These are phyloP conservation scores for Naematelia aurantialba DNA, from an alignment of 768 basidiomycete genomes.

Conservation along the genomic window DNA sequence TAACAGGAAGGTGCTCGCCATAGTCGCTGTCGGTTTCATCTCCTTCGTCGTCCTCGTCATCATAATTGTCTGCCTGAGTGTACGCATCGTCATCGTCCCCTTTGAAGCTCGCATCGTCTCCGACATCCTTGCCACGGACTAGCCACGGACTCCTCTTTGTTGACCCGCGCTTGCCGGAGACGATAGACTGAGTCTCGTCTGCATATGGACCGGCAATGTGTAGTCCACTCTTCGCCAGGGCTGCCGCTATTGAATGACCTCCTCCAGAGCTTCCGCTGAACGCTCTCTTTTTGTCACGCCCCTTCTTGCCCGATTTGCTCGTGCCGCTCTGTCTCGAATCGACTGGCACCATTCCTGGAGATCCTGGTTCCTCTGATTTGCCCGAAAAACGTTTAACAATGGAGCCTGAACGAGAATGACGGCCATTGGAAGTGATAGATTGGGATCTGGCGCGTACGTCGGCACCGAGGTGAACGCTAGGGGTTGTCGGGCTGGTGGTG, in stretches of 20 bases:
- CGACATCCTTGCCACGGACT: conserved; percentile 1
- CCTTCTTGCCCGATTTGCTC: conserved; percentile 12
- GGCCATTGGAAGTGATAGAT: conserved; percentile 14
- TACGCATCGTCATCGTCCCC: conserved; percentile 12
- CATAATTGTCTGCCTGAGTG: conserved; percentile 29
- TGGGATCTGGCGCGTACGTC: conserved; percentile 9
- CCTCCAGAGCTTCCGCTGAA: conserved; percentile 12
- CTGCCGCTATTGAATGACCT: conserved; percentile 28
- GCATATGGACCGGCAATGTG: conserved; percentile 15
- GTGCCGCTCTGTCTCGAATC: conserved; percentile 2
- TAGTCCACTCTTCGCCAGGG: conserved; percentile 29
- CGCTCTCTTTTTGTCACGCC: conserved; percentile 4
- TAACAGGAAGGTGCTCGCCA: conserved; percentile 76
- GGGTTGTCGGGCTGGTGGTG: background rate
- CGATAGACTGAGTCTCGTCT: conserved; percentile 14
- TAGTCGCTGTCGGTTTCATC: conserved; percentile 55
- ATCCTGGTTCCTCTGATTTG: conserved; percentile 6
- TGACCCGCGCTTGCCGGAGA: conserved; percentile 4
- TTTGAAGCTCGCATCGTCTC: conserved; percentile 17
- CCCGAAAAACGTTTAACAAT: conserved; percentile 4
- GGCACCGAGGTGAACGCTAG: background rate
- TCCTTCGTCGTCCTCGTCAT: conserved; percentile 44
- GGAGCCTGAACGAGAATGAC: conserved; percentile 11
- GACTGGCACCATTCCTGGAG: conserved; percentile 5
- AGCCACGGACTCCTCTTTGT: conserved; percentile 28